These are phyloP conservation scores for Colletotrichum abscissum DNA, from an alignment of 2,329 filamentous ascomycete species.

Conservation along the genomic window DNA sequence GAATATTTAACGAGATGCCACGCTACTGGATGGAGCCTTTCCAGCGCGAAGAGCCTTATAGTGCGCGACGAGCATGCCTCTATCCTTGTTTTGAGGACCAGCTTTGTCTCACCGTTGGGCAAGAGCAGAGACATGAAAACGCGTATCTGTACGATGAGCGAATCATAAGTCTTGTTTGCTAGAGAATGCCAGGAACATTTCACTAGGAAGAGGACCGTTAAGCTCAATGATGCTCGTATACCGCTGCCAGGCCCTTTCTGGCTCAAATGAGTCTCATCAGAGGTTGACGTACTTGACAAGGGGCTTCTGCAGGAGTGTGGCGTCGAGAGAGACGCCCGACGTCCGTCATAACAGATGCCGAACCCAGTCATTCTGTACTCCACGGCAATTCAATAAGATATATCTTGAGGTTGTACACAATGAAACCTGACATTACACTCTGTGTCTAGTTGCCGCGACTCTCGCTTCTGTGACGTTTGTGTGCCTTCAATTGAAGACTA, in stretches of 20 bases:
- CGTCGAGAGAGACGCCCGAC: not conserved
- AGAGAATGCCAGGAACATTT: not conserved
- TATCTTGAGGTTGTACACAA: not conserved
- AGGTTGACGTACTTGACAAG: not conserved
- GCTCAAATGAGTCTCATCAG: not conserved
- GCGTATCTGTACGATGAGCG: not conserved
- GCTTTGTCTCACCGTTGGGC: not conserved
- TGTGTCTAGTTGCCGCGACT: too few relatives aligned
- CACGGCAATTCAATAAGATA: not conserved
- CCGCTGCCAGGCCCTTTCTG: too few relatives aligned
- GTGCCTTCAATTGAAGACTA: not conserved
- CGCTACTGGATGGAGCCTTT: not conserved
- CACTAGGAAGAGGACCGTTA: not conserved
- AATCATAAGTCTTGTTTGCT: not conserved
- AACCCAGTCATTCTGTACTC: not conserved
- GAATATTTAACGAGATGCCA: not conserved
- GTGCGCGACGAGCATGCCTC: not conserved
- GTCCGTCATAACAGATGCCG: conserved; percentile 4
- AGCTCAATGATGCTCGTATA: not conserved
- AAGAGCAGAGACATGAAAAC: not conserved
- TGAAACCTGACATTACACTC: too few relatives aligned
- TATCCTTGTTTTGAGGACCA: not conserved
- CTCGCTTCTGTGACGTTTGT: too few relatives aligned
- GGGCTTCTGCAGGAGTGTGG: not conserved
- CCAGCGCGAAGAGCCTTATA: not conserved